Evolutionary conservation across 352 stramenopile genomes (phyloP).

Genomic region (Globisporangium rhizosaccharum): DNA sequence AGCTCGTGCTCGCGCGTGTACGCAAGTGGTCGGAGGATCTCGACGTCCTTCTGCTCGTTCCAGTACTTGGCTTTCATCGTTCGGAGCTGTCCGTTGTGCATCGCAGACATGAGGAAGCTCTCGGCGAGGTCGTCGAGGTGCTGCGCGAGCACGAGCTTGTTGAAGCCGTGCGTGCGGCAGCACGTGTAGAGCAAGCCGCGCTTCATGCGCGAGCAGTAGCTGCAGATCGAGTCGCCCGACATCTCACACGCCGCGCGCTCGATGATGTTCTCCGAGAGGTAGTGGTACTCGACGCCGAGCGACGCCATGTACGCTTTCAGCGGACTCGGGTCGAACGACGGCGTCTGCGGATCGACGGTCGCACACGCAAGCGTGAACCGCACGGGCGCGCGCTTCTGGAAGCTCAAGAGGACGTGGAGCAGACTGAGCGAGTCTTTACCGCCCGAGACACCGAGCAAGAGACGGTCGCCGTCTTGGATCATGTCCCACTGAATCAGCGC

Average conservation of each 20-base stretch:
- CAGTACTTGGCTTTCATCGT: conserved; percentile 99
- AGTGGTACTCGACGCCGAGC: conserved; percentile 94
- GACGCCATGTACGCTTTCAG: conserved; percentile 95
- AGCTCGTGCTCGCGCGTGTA: conserved; percentile 95
- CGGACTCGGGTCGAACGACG: conserved; percentile 95
- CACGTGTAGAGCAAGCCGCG: conserved; percentile 95
- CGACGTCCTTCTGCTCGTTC: conserved; percentile 92
- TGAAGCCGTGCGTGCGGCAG: conserved; percentile 92
- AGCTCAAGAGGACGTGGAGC: conserved; percentile 93
- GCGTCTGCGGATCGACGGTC: conserved; percentile 96
- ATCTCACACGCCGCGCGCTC: conserved; percentile 83
- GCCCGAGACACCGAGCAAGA: conserved; percentile 94
- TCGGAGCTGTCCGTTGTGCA: conserved; percentile 97
- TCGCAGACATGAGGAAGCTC: conserved; percentile 97
- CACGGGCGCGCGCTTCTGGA: conserved; percentile 91
- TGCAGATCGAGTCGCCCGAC: conserved; percentile 91
- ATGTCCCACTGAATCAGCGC: conserved; percentile 94
- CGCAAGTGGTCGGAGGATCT: conserved; percentile 94
- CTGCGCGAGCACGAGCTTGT: conserved; percentile 93
- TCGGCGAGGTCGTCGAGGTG: conserved; percentile 98
- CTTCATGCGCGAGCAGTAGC: conserved; percentile 97
- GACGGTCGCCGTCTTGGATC: conserved; percentile 93
- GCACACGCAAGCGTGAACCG: conserved; percentile 94
- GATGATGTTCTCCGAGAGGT: conserved; percentile 93
- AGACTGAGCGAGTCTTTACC: conserved; percentile 98